Evolutionary conservation across 1,139 yeast species (phyloP).

Genomic region (Diutina catenulata): DNA sequence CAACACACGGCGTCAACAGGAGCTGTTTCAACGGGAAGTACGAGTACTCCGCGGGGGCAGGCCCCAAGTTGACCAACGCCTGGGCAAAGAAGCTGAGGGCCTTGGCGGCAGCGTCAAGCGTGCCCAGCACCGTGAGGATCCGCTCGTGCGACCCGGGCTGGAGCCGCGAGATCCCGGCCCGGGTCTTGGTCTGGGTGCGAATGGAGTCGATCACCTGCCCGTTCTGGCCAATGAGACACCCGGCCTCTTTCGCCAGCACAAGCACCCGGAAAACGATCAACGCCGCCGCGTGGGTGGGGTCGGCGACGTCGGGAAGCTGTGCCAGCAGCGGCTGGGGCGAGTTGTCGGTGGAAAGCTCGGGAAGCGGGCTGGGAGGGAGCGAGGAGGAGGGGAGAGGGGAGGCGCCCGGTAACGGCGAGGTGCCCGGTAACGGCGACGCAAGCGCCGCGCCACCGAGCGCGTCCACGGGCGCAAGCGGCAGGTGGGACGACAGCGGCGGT

Average conservation of each 20-base stretch:
- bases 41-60: constrained; percentile 19
- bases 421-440: too few species aligned
- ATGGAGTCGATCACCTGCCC: constrained; percentile 74
- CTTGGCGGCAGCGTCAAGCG: constrained; percentile 59
- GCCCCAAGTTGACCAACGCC: constrained; percentile 31
- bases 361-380: too few species aligned
- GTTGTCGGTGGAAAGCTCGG: too few species aligned
- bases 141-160: constrained; percentile 78
- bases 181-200: constrained; percentile 67
- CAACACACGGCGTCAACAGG: constrained; percentile 36
- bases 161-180: constrained; percentile 81
- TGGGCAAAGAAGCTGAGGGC: constrained; percentile 67
- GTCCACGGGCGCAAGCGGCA: too few species aligned
- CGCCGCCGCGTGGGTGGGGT: not conserved
- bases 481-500: too few species aligned
- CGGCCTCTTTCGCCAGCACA: constrained; percentile 81
- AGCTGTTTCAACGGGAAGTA: constrained; percentile 56
- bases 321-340: too few species aligned
- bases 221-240: constrained; percentile 80
- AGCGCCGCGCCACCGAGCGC: too few species aligned
- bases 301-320: too few species aligned
- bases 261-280: constrained; percentile 37
- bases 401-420: too few species aligned
- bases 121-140: constrained; percentile 71
- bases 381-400: too few species aligned